phyloP scores from a whole-genome alignment of 225 moss, liverwort and hornwort species.

The Bryoerythrophyllum caledonicum region DNA sequence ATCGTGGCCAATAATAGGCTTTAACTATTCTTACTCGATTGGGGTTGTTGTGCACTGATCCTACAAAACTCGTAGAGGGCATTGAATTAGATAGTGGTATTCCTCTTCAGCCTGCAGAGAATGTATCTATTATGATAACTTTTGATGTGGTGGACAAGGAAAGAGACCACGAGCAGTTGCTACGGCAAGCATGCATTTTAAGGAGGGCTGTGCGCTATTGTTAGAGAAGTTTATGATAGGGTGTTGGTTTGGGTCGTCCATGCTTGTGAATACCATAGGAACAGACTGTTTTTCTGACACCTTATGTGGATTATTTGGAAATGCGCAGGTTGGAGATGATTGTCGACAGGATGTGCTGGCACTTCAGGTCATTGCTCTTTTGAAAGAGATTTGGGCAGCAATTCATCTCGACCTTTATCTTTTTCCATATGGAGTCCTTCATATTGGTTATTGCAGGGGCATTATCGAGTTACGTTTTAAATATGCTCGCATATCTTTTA shows the following conservation, averaged over 20 bases:
- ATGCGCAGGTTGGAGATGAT: slow-evolving; percentile 83
- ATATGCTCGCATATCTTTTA: background rate
- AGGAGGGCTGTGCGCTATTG: slow-evolving; percentile 44
- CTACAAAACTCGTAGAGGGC: slow-evolving; percentile 72
- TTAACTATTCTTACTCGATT: background rate
- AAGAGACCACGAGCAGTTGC: slow-evolving; percentile 55
- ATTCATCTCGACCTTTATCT: slow-evolving; percentile 76
- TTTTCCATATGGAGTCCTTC: slow-evolving; percentile 89
- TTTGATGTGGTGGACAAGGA: slow-evolving; percentile 86
- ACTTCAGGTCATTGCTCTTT: slow-evolving; percentile 75
- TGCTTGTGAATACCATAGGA: background rate
- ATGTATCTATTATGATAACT: slow-evolving; percentile 91
- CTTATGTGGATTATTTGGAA: slow-evolving; percentile 13
- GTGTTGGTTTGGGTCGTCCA: background rate
- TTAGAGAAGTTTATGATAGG: slow-evolving; percentile 2
- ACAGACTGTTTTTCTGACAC: slow-evolving; percentile 4
- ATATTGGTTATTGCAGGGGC: slow-evolving; percentile 83
- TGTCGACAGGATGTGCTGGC: slow-evolving; percentile 91
- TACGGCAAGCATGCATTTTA: slow-evolving; percentile 83
- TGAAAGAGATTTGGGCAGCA: slow-evolving; percentile 71
- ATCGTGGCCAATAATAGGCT: background rate
- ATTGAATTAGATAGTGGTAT: slow-evolving; percentile 83
- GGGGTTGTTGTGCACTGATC: slow-evolving; percentile 48
- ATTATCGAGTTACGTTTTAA: slow-evolving; percentile 71
- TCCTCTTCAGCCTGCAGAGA: slow-evolving; percentile 86